A percentile compares a stretch with the other conserved stretches of the same genome.
phyloP scores from a whole-genome alignment of 768 basidiomycete species.

The Tephrocybe sp. region DNA sequence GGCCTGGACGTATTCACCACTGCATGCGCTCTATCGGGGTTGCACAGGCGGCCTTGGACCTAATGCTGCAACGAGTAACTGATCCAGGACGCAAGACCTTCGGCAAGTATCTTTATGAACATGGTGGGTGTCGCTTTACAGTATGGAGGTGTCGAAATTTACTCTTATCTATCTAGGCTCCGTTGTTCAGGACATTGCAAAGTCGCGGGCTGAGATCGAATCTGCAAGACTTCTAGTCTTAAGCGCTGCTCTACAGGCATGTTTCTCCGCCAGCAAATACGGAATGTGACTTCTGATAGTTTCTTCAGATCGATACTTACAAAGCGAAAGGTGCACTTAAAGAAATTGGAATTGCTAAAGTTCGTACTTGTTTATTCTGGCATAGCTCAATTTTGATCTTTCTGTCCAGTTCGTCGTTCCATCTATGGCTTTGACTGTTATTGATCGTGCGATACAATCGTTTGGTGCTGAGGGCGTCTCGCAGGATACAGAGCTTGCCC shows the following conservation, averaged over 20 bases:
- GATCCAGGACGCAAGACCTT: slow-evolving; percentile 91
- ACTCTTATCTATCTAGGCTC: slow-evolving; percentile 50
- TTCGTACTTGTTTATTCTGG: slow-evolving; percentile 23
- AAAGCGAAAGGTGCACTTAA: slow-evolving; percentile 94
- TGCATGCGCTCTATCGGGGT: slow-evolving; percentile 97
- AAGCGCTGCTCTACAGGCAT: slow-evolving; percentile 83
- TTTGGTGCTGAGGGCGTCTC: slow-evolving; percentile 96
- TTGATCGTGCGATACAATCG: slow-evolving; percentile 95
- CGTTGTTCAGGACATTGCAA: slow-evolving; percentile 87
- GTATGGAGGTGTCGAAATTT: neutral
- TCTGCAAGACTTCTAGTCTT: slow-evolving; percentile 82
- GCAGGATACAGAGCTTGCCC: slow-evolving; percentile 84
- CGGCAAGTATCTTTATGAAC: slow-evolving; percentile 87
- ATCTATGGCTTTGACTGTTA: slow-evolving; percentile 79
- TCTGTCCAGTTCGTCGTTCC: slow-evolving; percentile 83
- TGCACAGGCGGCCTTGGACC: slow-evolving; percentile 80
- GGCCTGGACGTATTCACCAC: slow-evolving; percentile 94
- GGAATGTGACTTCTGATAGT: neutral
- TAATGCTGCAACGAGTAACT: slow-evolving; percentile 90
- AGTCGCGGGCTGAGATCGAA: slow-evolving; percentile 93
- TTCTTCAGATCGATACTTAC: slow-evolving; percentile 75
- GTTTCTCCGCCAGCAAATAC: slow-evolving; percentile 7
- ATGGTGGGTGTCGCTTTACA: slow-evolving; percentile 52
- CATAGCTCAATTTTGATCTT: neutral
- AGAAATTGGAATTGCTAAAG: slow-evolving; percentile 98